Conservation (phyloP, 1,284 basidiomycete genomes). For the Ceratobasidium sp. region DNA sequence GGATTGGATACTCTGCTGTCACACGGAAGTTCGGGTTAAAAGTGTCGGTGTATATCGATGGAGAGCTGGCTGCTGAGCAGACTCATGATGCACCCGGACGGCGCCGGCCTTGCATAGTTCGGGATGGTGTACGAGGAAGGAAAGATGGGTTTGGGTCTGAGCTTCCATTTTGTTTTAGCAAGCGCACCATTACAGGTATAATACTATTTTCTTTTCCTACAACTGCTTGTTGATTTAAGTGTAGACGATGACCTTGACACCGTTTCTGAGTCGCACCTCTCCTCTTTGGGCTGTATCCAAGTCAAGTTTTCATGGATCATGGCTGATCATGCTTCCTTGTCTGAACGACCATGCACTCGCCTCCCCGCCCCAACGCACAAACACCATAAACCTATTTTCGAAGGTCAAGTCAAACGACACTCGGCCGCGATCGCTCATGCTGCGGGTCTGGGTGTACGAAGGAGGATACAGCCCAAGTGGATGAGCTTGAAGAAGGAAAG, state of each 20-base stretch:
- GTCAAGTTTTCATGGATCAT: constrained; percentile 34
- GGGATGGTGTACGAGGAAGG: constrained; percentile 25
- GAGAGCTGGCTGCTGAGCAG: constrained; percentile 37
- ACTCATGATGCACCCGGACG: constrained; percentile 19
- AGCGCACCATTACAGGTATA: constrained; percentile 32
- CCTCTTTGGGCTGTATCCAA: constrained; percentile 28
- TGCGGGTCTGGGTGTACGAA: constrained; percentile 21
- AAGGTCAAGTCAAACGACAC: constrained; percentile 28
- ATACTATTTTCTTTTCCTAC: background rate
- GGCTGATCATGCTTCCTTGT: constrained; percentile 3
- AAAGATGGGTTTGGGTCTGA: constrained; percentile 36
- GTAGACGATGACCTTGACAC: constrained; percentile 24
- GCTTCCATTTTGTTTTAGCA: constrained; percentile 17
- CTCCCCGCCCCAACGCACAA: background rate
- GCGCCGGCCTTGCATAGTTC: background rate
- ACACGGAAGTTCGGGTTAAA: constrained; percentile 6
- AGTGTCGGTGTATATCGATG: constrained; percentile 38
- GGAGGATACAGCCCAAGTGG: constrained; percentile 25
- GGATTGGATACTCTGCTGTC: constrained; percentile 33
- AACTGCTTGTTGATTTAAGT: background rate
- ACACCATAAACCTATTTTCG: constrained; percentile 26
- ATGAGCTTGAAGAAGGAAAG: background rate
- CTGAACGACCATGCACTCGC: constrained; percentile 1
- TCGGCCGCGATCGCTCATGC: constrained; percentile 24
- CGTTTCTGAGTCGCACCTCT: constrained; percentile 4